These are phyloP conservation scores for Castanea mollissima DNA, from an alignment of 306 rosid genomes.

Conservation along the genomic window DNA sequence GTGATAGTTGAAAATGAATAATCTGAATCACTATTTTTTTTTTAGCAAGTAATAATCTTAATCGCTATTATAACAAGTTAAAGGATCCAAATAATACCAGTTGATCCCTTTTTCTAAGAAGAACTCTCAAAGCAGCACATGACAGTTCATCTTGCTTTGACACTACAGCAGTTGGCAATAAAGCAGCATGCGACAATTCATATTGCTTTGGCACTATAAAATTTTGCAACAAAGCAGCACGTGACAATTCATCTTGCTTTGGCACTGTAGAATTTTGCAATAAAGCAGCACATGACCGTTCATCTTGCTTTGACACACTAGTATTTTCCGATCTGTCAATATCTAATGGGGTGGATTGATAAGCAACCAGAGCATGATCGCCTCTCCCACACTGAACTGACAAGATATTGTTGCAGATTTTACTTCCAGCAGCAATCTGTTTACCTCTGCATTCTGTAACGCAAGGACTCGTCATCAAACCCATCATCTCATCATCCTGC, in stretches of 20 bases:
- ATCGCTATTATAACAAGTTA: conserved; percentile 1
- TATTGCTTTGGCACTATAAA: conserved; percentile 42
- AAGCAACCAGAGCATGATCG: conserved; percentile 22
- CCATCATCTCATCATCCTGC: conserved; percentile 46
- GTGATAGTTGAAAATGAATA: not conserved
- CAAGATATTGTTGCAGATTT: conserved; percentile 27
- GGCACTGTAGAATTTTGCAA: conserved; percentile 25
- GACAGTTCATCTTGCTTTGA: conserved; percentile 49
- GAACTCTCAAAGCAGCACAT: conserved; percentile 50
- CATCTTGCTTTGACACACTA: conserved; percentile 43
- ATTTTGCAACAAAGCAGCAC: conserved; percentile 38
- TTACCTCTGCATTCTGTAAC: conserved; percentile 28
- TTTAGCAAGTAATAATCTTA: too few species aligned
- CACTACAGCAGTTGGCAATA: conserved; percentile 22
- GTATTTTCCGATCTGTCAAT: conserved; percentile 32
- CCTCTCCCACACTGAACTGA: conserved; percentile 25
- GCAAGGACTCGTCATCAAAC: conserved; percentile 17
- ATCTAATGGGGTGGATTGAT: conserved; percentile 27
- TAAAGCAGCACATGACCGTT: conserved; percentile 50
- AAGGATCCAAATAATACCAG: conserved; percentile 44
- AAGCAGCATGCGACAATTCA: conserved; percentile 48
- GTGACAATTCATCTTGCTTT: conserved; percentile 44
- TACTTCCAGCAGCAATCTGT: conserved; percentile 29
- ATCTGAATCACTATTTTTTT: not conserved
- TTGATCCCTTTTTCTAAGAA: conserved; percentile 51